Percentiles rank a stretch among this genome's conserved stretches.
Conservation (phyloP, 345 rosid species). For the Litchi chinensis region DNA sequence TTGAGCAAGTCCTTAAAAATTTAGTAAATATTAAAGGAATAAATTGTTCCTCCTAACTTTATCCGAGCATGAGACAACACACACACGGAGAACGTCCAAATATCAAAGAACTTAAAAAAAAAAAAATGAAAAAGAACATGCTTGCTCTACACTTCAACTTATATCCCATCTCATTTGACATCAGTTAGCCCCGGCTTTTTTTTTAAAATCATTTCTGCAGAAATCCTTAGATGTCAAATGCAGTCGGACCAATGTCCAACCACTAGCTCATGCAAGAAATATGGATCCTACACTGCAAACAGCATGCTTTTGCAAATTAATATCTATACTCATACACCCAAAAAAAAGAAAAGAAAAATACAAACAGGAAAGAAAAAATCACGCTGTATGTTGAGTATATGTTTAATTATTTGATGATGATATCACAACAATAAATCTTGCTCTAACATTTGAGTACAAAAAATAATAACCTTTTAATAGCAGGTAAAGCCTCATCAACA, state of each 20-base stretch:
- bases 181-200: not conserved
- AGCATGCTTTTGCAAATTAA: conserved; percentile 4
- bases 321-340: not conserved
- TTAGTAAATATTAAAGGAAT: not conserved
- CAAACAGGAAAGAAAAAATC: not conserved
- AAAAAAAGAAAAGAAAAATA: not conserved
- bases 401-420: not conserved
- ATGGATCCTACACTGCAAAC: not conserved
- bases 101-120: not conserved
- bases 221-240: not conserved
- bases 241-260: not conserved
- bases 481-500: not conserved
- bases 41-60: not conserved
- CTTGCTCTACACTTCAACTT: not conserved
- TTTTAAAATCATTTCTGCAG: not conserved
- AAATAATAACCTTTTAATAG: not conserved
- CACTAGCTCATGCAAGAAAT: not conserved
- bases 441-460: not conserved
- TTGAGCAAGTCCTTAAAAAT: not conserved
- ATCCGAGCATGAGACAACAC: not conserved
- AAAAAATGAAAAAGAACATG: not conserved
- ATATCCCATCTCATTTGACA: not conserved
- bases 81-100: not conserved
- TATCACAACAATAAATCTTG: not conserved
- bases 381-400: not conserved